These are phyloP conservation scores for Aspergillus avenaceus DNA, from an alignment of 495 filamentous ascomycete species.

Conservation along the genomic window DNA sequence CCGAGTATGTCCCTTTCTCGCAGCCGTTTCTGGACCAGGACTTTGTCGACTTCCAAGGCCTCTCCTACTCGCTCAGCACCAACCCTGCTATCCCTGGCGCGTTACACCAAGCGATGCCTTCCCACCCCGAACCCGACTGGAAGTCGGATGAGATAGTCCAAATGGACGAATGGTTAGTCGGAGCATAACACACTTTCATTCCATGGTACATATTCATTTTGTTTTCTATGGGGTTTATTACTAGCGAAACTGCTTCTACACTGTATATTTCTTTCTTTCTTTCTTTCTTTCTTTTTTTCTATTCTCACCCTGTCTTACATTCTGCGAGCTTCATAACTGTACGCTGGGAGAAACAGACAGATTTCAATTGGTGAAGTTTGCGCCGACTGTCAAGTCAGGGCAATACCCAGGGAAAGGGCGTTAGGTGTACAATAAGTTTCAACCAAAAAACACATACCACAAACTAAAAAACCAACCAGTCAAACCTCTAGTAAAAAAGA, in stretches of 20 bases:
- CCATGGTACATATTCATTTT: not conserved
- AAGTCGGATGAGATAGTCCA: constrained; percentile 33
- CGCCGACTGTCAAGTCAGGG: constrained; percentile 9
- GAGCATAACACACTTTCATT: constrained; percentile 18
- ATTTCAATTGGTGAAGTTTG: too few species aligned
- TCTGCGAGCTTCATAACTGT: too few species aligned
- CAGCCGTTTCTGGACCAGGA: constrained; percentile 28
- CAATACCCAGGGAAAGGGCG: not conserved
- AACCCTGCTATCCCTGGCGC: not conserved
- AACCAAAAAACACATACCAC: not conserved
- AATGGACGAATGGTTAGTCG: constrained; percentile 32
- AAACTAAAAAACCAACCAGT: too few species aligned
- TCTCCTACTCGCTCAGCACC: not conserved
- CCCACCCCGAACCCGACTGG: constrained; percentile 23
- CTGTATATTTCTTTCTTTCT: constrained; percentile 5
- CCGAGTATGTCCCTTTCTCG: constrained; percentile 21
- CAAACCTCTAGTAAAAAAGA: too few species aligned
- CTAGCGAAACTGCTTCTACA: not conserved
- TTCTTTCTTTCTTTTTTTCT: constrained; percentile 1
- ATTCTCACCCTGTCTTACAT: too few species aligned
- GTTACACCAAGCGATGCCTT: constrained; percentile 27
- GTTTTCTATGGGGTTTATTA: not conserved
- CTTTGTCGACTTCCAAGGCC: constrained; percentile 9
- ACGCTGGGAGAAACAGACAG: too few species aligned
- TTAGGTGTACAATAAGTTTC: not conserved